A percentile compares a stretch with the other conserved stretches of the same genome.
These are phyloP conservation scores for Pseudoturritis turrita DNA, from an alignment of 345 rosid genomes.

Conservation along the genomic window DNA sequence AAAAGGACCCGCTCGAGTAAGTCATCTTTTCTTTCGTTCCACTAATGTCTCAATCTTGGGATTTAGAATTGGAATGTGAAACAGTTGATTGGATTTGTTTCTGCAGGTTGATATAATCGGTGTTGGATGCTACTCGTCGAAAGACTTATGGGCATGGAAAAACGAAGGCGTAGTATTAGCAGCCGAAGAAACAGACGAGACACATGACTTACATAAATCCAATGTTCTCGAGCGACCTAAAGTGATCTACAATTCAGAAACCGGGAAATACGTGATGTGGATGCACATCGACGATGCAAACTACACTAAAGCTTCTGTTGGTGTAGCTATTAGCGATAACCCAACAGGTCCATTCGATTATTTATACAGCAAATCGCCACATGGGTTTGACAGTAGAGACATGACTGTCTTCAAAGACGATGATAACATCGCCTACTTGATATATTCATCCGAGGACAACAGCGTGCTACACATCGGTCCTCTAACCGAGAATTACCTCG, in stretches of 20 bases:
- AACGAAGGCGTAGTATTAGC: constrained; percentile 83
- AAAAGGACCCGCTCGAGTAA: constrained; percentile 83
- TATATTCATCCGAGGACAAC: constrained; percentile 86
- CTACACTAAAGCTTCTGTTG: constrained; percentile 89
- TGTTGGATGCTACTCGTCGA: constrained; percentile 94
- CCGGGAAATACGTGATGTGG: constrained; percentile 89
- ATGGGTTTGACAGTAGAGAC: constrained; percentile 85
- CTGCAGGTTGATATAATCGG: constrained; percentile 97
- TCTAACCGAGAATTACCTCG: constrained; percentile 62
- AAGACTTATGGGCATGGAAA: constrained; percentile 92
- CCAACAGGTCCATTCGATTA: constrained; percentile 86
- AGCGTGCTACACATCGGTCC: constrained; percentile 88
- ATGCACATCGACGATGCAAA: constrained; percentile 90
- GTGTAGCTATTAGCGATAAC: constrained; percentile 64
- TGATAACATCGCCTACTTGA: constrained; percentile 63
- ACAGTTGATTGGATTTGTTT: constrained; percentile 4
- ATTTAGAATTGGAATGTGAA: not conserved
- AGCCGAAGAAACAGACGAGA: constrained; percentile 64
- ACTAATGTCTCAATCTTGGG: not conserved
- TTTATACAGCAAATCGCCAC: constrained; percentile 68
- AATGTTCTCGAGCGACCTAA: constrained; percentile 94
- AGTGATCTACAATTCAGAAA: constrained; percentile 70
- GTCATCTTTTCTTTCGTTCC: constrained; percentile 2
- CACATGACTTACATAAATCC: constrained; percentile 75
- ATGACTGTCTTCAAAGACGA: constrained; percentile 92